Conservation (phyloP, 2,329 filamentous ascomycete species). For the Nemania sp. region DNA sequence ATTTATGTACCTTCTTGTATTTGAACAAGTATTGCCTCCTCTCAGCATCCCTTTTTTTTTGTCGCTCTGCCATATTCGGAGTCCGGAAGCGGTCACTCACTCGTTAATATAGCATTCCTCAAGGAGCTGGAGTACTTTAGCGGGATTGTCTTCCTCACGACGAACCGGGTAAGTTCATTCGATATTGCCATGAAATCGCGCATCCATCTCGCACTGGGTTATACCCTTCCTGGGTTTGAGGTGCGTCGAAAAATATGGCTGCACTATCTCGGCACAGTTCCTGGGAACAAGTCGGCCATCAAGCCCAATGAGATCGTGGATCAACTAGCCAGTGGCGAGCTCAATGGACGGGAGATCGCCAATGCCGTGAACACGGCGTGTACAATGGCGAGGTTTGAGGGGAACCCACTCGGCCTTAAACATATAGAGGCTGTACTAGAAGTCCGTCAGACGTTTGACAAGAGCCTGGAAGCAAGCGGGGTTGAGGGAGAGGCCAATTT, state of each 20-base stretch:
- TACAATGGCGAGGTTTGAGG: constrained; percentile 36
- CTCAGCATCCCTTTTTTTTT: too few relatives aligned
- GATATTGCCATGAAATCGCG: constrained; percentile 51
- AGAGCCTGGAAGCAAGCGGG: constrained; percentile 19
- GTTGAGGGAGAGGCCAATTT: neutral
- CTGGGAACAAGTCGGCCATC: constrained; percentile 18
- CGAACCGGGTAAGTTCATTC: constrained; percentile 45
- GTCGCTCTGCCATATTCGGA: neutral
- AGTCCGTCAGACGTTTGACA: constrained; percentile 32
- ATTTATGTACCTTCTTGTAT: neutral
- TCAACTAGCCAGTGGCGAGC: constrained; percentile 17
- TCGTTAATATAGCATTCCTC: constrained; percentile 41
- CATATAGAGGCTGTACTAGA: constrained; percentile 39
- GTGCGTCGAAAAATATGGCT: constrained; percentile 36
- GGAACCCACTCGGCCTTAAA: constrained; percentile 25
- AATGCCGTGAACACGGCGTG: constrained; percentile 36
- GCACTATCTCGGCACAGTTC: constrained; percentile 29
- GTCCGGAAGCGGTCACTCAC: neutral
- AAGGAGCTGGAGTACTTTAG: constrained; percentile 48
- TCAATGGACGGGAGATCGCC: constrained; percentile 38
- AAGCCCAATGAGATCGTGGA: constrained; percentile 23
- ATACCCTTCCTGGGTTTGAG: constrained; percentile 28
- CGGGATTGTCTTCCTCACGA: constrained; percentile 51
- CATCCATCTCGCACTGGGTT: constrained; percentile 47
- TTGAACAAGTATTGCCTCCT: too few relatives aligned